Base-by-base conservation (phyloP, 2,329 filamentous ascomycete genomes). In the Trichoderma koningii region DNA sequence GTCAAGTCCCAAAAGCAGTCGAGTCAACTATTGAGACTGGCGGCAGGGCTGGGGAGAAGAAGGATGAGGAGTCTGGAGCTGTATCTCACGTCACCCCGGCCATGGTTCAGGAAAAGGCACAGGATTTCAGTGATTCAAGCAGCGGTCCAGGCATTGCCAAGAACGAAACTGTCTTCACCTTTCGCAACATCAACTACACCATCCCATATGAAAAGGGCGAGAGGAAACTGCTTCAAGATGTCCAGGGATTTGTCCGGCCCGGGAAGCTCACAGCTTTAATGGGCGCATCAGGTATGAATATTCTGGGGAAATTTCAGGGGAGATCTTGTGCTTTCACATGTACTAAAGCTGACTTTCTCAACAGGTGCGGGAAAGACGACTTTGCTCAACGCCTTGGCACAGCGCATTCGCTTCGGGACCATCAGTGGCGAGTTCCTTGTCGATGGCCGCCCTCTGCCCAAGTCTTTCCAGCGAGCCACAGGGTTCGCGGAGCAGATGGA, bases 241-340 rank as follows among this genome's bases (percentile, higher is more conserved):
- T 94, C 1, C 88, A 93, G 70, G 91, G 91, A n/a, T 94, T 89
- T 82, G 90, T 95, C 50, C 90, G 91, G 67, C 91, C 92, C 1
- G 91, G 91, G 38, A 93, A 89, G 60, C 77, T 93, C 56, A 93
- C 90, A 10, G 91, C 90, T 9, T 82, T 93, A 0, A 94, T 94
- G 91, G 89, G 81, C 42, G 80, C 81, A 23, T 82, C 81, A 48
- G 80, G 77, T 73, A 74, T 70, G 70, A 45, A 14, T 1, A 2
- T 9, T 50, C 7, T 9, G 3, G 30, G 10, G 10, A 34, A 7
- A 34, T 3, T 3, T 10, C 30, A 9, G 9, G 7, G 9, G 30
- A 34, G 1, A 10, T 34, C 9, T 10, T 3, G 7, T 30, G 7
- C 10, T 34, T 23, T 10, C 7, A 34, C 3, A 2, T 34, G 30